These are phyloP conservation scores for Venturiaceae sp. DNA, from an alignment of 2,329 filamentous ascomycete species.

Conservation along the genomic window DNA sequence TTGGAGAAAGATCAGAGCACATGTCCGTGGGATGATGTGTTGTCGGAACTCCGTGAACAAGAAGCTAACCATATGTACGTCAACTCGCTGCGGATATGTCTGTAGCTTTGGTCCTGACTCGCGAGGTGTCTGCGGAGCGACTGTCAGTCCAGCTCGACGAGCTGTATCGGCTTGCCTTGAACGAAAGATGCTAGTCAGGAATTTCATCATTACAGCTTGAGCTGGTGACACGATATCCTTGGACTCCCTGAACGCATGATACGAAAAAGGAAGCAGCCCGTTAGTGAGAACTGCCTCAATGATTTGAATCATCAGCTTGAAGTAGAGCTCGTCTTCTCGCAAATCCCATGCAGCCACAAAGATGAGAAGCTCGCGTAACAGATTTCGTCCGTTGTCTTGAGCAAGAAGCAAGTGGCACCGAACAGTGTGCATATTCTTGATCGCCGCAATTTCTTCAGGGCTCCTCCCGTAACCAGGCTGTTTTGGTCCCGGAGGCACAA, in stretches of 20 bases:
- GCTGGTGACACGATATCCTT: constrained; percentile 96
- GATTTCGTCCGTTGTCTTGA: constrained; percentile 80
- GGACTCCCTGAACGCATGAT: constrained; percentile 80
- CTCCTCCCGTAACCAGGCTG: constrained; percentile 40
- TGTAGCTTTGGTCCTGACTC: not conserved
- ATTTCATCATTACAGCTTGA: constrained; percentile 83
- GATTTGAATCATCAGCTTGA: constrained; percentile 93
- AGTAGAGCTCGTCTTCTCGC: constrained; percentile 85
- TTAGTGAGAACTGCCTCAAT: constrained; percentile 88
- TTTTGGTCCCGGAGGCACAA: constrained; percentile 69
- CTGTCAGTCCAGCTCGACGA: constrained; percentile 61
- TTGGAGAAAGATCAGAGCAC: constrained; percentile 89
- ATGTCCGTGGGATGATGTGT: constrained; percentile 87
- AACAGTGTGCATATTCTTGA: constrained; percentile 77
- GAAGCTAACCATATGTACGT: constrained; percentile 68
- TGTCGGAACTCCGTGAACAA: constrained; percentile 87
- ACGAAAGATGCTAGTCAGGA: constrained; percentile 83
- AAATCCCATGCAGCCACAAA: constrained; percentile 98
- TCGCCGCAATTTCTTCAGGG: constrained; percentile 41
- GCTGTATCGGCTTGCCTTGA: constrained; percentile 37
- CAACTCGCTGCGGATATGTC: constrained; percentile 36
- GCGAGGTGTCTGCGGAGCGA: constrained; percentile 29
- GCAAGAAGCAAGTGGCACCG: constrained; percentile 83
- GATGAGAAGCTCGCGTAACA: constrained; percentile 82
- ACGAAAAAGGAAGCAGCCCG: constrained; percentile 82